Conservation (phyloP, 1,284 basidiomycete species). For the Puccinia hordei region DNA sequence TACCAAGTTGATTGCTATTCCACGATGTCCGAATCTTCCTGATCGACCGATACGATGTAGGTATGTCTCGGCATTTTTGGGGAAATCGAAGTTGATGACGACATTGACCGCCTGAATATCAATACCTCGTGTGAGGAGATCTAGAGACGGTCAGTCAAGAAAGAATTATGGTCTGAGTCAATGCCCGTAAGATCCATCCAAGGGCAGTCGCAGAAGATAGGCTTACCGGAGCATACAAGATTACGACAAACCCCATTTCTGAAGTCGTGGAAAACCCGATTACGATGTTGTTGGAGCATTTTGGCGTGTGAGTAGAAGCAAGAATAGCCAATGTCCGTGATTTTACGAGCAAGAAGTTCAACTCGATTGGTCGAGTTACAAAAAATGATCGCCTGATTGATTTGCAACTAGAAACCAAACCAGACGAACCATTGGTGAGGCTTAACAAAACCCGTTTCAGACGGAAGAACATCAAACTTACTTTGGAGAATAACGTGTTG, state of each 20-base stretch:
- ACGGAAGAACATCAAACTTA: constrained; percentile 58
- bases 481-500: constrained; percentile 95
- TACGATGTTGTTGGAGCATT: constrained; percentile 98
- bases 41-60: constrained; percentile 96
- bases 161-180: background rate
- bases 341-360: constrained; percentile 97
- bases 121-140: constrained; percentile 96
- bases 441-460: constrained; percentile 34
- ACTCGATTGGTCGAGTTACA: constrained; percentile 99
- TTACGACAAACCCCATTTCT: constrained; percentile 96
- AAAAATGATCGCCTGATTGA: constrained; percentile 99
- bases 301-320: constrained; percentile 99
- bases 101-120: constrained; percentile 99
- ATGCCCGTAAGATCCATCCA: background rate
- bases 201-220: background rate
- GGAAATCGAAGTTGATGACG: constrained; percentile 99
- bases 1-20: constrained; percentile 93
- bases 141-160: too few species aligned
- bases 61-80: constrained; percentile 97
- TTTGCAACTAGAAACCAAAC: constrained; percentile 75
- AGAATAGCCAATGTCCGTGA: constrained; percentile 97
- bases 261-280: constrained; percentile 99
- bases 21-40: constrained; percentile 94
- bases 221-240: constrained; percentile 78
- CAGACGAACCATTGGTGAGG: constrained; percentile 14